A percentile compares a stretch with the other conserved stretches of the same genome.
phyloP scores from a whole-genome alignment of 192 early-diverging fungal species.

The Rhizophagus sp. region DNA sequence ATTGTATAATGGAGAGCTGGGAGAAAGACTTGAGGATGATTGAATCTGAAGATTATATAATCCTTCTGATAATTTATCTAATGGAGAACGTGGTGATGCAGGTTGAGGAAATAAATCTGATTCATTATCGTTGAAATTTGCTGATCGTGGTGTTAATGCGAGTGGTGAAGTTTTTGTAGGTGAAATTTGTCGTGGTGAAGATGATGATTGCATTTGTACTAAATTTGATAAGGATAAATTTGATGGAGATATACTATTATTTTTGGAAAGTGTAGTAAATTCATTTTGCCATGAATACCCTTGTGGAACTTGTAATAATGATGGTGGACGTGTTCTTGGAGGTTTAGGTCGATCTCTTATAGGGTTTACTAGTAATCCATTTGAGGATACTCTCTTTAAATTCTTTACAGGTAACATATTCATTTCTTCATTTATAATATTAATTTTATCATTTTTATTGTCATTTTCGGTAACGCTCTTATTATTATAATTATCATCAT shows the following conservation, averaged over 20 bases:
- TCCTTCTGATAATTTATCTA: constrained; percentile 26
- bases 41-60: background rate
- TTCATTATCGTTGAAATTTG: background rate
- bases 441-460: background rate
- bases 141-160: background rate
- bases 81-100: background rate
- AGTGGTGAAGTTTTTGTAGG: background rate
- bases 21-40: background rate
- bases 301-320: background rate
- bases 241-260: background rate
- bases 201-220: background rate
- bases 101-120: background rate
- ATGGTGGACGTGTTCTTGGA: constrained; percentile 10
- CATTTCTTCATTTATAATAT: background rate
- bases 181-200: background rate
- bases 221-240: background rate
- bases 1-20: background rate
- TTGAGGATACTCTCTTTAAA: background rate
- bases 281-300: background rate
- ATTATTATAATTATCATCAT: too few species aligned
- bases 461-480: too few species aligned
- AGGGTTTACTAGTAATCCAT: background rate
- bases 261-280: background rate
- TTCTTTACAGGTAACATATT: background rate
- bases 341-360: constrained; percentile 16